Base-by-base conservation (phyloP, 768 basidiomycete species). In the Mycena vulgaris region DNA sequence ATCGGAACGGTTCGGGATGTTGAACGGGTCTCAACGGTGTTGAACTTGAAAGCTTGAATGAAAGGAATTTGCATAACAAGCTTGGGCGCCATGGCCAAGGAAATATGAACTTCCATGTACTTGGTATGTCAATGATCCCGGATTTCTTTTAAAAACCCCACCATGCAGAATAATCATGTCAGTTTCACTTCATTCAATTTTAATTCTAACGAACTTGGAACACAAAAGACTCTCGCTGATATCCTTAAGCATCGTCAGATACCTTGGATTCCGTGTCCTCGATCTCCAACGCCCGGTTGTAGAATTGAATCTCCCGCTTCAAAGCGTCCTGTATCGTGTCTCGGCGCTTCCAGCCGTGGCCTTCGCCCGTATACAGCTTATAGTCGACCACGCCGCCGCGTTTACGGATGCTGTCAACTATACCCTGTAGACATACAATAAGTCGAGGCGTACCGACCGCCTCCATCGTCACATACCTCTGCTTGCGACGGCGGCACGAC, bases 401-500 rank as follows among this genome's bases (percentile, higher is more conserved):
- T 58, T 83, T 80, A 60, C 83, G 80, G 70, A 92, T 87, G 63
- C 79, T 84, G 17, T 89, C 81, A 42, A 89, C 86, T 57, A 93
- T 92, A 16, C 23, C 65, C 72, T 73, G 56, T 8, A 31, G 11
- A 30, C 17, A 25, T 39, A 55, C 33, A 56, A 25, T 40, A 59
- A 33, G 7, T 35, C 5, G 42, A n/a, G n/a, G n/a, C 25, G 19
- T 27, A 19, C 0, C 23, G n/a, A 11, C 9, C 28, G 6, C 6
- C 19, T n/a, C 23, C 0, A 23, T 35, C 25, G 31, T 48, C 25
- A 60, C 69, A 19, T 51, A 77, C 76, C 64, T 88, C 84, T 0
- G 93, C 87, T 75, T 95, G 93, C 21, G 83, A 85, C 4, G 90
- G 91, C 0, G 89, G 93, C 0, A 95, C 94, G 35, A 93, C 85